These are phyloP conservation scores for Thermochaetoides thermophila DNA, from an alignment of 495 filamentous ascomycete species.

Conservation along the genomic window DNA sequence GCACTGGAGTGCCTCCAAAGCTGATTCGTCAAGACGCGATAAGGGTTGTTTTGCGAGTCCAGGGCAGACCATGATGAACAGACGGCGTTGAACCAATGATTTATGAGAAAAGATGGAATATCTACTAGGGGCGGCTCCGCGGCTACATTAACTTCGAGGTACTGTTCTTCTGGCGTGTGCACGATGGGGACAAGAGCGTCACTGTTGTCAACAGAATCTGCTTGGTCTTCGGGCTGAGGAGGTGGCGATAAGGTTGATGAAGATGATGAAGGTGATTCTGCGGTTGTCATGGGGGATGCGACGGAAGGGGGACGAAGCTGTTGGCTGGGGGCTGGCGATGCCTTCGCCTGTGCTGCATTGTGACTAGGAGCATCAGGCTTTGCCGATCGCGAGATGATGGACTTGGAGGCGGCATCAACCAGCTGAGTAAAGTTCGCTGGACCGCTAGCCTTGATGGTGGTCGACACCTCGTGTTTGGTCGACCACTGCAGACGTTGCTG, in stretches of 20 bases:
- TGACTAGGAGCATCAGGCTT: too few relatives aligned
- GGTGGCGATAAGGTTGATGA: conserved; percentile 4
- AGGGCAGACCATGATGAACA: conserved; percentile 20
- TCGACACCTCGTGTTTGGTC: conserved; percentile 19
- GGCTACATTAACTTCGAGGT: too few relatives aligned
- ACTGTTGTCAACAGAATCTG: neutral
- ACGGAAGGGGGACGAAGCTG: neutral
- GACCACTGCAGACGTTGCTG: conserved; percentile 24
- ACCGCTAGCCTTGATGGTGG: conserved; percentile 6
- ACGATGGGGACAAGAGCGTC: neutral
- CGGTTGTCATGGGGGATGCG: neutral
- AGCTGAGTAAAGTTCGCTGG: conserved; percentile 21
- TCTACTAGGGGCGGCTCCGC: conserved; percentile 16
- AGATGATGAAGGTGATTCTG: conserved; percentile 1
- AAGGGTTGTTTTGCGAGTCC: conserved; percentile 18
- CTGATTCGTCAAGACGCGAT: conserved; percentile 14
- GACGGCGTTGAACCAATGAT: conserved; percentile 25
- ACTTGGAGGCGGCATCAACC: conserved; percentile 18
- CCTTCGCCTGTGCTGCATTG: neutral
- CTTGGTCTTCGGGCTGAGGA: conserved; percentile 1
- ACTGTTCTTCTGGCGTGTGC: too few relatives aligned
- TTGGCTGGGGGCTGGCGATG: neutral
- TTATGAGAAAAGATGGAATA: conserved; percentile 19
- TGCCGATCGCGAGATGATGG: conserved; percentile 8
- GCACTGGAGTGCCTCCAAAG: conserved; percentile 15